Conservation (phyloP, 2,329 filamentous ascomycete genomes). For the Macrophomina phaseolina region DNA sequence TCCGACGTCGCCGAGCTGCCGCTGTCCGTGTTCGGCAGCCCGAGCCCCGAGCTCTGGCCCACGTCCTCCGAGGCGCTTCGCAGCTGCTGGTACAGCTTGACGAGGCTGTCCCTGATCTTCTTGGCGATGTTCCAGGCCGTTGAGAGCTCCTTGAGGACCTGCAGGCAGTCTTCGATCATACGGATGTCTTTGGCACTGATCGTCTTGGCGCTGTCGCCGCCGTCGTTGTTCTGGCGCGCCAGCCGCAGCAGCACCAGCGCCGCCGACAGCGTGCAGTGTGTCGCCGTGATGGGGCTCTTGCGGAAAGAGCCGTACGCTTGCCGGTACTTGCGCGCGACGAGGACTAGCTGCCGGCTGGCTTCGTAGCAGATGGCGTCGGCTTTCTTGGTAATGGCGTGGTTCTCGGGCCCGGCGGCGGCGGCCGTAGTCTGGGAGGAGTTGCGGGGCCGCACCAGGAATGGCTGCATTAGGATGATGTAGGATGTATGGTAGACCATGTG, state of each 20-base stretch:
- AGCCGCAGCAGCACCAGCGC: conserved; percentile 34
- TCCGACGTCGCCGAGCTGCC: background rate
- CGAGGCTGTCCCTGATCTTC: background rate
- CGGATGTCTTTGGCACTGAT: background rate
- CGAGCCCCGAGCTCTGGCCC: too few species aligned
- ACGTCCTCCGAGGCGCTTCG: background rate
- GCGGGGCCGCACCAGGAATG: conserved; percentile 31
- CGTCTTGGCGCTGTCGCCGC: too few species aligned
- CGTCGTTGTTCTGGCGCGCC: background rate
- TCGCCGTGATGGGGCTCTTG: conserved; percentile 43
- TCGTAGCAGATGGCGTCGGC: conserved; percentile 31
- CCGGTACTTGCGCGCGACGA: conserved; percentile 40
- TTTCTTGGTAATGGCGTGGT: conserved; percentile 21
- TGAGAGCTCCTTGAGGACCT: conserved; percentile 12
- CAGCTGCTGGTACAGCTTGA: background rate
- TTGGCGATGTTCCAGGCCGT: background rate
- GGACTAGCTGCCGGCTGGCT: conserved; percentile 35
- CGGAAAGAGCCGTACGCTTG: conserved; percentile 44
- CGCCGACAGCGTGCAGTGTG: conserved; percentile 44
- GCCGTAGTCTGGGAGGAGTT: too few species aligned
- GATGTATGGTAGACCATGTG: conserved; percentile 46
- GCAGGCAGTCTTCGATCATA: conserved; percentile 7
- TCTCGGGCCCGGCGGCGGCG: background rate
- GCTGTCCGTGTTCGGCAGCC: too few species aligned
- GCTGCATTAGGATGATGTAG: conserved; percentile 41